Base-by-base conservation (phyloP, 257 asterid species). In the Jasminum sambac region DNA sequence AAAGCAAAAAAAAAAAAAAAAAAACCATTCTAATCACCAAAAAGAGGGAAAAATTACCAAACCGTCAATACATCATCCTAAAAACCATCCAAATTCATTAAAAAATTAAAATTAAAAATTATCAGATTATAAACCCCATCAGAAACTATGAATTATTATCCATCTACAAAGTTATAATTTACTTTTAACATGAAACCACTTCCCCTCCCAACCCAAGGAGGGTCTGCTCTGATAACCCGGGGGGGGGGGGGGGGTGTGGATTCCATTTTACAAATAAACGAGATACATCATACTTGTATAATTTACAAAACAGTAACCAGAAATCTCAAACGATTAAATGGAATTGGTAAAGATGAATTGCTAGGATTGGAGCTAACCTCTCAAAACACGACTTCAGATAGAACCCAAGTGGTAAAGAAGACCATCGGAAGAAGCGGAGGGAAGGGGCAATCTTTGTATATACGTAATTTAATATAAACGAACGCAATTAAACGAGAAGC, bases 51-150 rank as follows among this genome's bases (percentile, higher is more conserved):
- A 30, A 30, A 30, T 30, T 30, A 30, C 36, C 36, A 30, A 30
- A 30, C 76, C 34, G 74, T 63, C 65, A 65, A 80, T 65, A 37
- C 37, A 67, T 43, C 74, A 40, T 8, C 52, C 42, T 30, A 36
- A 11, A 11, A 37, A 41, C 10, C 30, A 76, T 42, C 66, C 16
- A 26, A 59, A 66, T n/a, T 30, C 25, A 16, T 11, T 12, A 16
- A 41, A 62, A 59, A 63, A 30, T 1, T 1, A 30, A 30, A 30
- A 30, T 1, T 4, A 30, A 30, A 30, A 24, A 42, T 23, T 58
- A 13, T 30, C 40, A 14, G 25, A 40, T 8, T 9, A 8, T 23
- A 55, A 55, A 55, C 0, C 7, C 34, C 62, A 55, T 23, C 25
- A 2, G 14, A 21, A 23, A 55, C 23, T 46, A 46, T 14, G 19